Evolutionary conservation across 2,329 filamentous ascomycete species (phyloP).

Genomic region (Diaporthe sp.): DNA sequence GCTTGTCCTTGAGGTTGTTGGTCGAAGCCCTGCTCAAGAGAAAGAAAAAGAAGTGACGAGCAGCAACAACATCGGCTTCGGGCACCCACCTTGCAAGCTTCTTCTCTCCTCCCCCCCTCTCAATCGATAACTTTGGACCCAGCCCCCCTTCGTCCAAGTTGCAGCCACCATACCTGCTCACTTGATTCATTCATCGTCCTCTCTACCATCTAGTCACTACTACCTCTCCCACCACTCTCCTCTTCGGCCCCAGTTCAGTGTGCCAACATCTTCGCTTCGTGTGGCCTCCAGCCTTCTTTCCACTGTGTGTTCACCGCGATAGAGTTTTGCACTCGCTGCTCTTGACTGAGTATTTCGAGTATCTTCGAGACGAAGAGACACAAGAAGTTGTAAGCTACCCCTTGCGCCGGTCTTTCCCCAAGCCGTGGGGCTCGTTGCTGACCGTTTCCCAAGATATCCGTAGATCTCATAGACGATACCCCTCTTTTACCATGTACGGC

Average conservation of each 20-base stretch:
- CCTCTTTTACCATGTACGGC: conserved; percentile 83
- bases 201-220: neutral
- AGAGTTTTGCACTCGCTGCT: conserved; percentile 39
- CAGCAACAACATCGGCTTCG: conserved; percentile 1
- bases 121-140: conserved; percentile 34
- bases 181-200: conserved; percentile 6
- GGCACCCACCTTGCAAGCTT: neutral
- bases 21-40: neutral
- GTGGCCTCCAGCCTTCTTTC: conserved; percentile 18
- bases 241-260: conserved; percentile 27
- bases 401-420: neutral
- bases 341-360: conserved; percentile 43
- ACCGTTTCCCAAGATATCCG: conserved; percentile 31
- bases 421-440: neutral
- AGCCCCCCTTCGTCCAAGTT: conserved; percentile 13
- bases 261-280: conserved; percentile 34
- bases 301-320: conserved; percentile 22
- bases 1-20: conserved; percentile 19
- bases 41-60: conserved; percentile 25
- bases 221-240: neutral
- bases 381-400: conserved; percentile 33
- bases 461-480: conserved; percentile 58
- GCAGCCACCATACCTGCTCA: conserved; percentile 13
- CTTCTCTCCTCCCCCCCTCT: conserved; percentile 1
- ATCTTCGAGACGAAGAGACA: conserved; percentile 29